A percentile compares a stretch with the other conserved stretches of the same genome.
These are phyloP conservation scores for Tricholomella constricta DNA, from an alignment of 768 basidiomycete genomes.

Conservation along the genomic window DNA sequence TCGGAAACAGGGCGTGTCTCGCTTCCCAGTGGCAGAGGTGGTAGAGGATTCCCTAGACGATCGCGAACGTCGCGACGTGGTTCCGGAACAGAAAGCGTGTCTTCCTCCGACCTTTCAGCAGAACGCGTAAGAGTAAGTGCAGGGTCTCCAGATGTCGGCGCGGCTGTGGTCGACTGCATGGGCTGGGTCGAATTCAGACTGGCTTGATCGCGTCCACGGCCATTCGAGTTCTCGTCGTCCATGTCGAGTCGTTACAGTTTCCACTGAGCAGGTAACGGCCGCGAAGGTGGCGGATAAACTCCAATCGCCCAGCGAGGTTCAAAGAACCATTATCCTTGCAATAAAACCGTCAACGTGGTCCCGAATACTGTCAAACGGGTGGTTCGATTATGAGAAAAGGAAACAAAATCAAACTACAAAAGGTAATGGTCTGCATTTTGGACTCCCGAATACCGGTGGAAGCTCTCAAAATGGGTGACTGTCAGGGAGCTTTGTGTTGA, in stretches of 20 bases:
- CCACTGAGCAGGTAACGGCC: background rate
- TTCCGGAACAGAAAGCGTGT: background rate
- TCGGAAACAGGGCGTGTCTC: constrained; percentile 3
- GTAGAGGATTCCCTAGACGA: constrained; percentile 15
- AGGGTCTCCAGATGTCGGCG: background rate
- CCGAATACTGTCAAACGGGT: constrained; percentile 10
- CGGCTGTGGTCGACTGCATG: background rate
- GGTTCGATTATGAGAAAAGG: background rate
- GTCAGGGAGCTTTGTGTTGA: background rate
- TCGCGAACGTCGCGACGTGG: background rate
- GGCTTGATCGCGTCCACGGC: constrained; percentile 6
- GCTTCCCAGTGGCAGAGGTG: constrained; percentile 12
- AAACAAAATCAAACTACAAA: background rate
- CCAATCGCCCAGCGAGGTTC: background rate
- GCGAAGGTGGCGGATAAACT: constrained; percentile 6
- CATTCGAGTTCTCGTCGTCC: constrained; percentile 7
- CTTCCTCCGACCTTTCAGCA: constrained; percentile 8
- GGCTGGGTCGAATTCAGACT: background rate
- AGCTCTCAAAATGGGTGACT: background rate
- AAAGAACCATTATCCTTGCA: background rate
- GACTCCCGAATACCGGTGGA: too few relatives aligned
- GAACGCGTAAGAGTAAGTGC: background rate
- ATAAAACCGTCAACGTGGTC: background rate
- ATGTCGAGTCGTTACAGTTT: background rate
- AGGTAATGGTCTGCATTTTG: too few relatives aligned